Evolutionary conservation across 805 yeast genomes (phyloP).

Genomic region (Martiniozyma abietophila): DNA sequence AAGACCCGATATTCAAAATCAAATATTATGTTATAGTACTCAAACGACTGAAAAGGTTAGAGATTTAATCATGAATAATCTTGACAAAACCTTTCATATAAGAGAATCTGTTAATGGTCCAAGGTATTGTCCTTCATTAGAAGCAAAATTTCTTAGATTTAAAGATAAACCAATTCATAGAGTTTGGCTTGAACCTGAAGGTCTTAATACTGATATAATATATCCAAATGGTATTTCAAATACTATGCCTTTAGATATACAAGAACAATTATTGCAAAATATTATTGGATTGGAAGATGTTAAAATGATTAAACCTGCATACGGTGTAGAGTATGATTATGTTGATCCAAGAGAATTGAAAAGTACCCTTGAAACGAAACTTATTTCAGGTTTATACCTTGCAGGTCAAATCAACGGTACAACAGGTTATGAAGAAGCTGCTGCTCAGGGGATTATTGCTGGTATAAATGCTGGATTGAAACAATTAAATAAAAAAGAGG

Average conservation of each 20-base stretch:
- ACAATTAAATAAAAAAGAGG: constrained; percentile 22
- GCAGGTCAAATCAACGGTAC: constrained; percentile 99
- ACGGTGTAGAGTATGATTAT: constrained; percentile 98
- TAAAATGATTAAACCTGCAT: constrained; percentile 87
- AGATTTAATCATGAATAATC: constrained; percentile 53
- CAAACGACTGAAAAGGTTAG: constrained; percentile 71
- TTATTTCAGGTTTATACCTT: constrained; percentile 64
- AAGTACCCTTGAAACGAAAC: constrained; percentile 72
- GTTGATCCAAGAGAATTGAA: constrained; percentile 86
- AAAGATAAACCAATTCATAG: constrained; percentile 67
- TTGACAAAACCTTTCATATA: constrained; percentile 82
- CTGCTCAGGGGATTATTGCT: constrained; percentile 92
- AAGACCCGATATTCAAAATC: constrained; percentile 48
- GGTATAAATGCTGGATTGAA: constrained; percentile 87
- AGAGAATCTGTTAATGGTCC: constrained; percentile 95
- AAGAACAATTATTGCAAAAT: constrained; percentile 58
- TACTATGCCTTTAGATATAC: constrained; percentile 94
- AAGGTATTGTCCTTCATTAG: constrained; percentile 94
- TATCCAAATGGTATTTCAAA: constrained; percentile 96
- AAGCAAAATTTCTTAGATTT: constrained; percentile 76
- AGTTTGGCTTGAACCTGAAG: constrained; percentile 97
- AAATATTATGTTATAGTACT: constrained; percentile 69
- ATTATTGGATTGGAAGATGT: constrained; percentile 88
- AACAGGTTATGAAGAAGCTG: constrained; percentile 98
- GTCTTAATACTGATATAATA: constrained; percentile 73